A percentile compares a stretch with the other conserved stretches of the same genome.
These are phyloP conservation scores for Simmondsia chinensis DNA, from an alignment of 148 eudicot species.

Conservation along the genomic window DNA sequence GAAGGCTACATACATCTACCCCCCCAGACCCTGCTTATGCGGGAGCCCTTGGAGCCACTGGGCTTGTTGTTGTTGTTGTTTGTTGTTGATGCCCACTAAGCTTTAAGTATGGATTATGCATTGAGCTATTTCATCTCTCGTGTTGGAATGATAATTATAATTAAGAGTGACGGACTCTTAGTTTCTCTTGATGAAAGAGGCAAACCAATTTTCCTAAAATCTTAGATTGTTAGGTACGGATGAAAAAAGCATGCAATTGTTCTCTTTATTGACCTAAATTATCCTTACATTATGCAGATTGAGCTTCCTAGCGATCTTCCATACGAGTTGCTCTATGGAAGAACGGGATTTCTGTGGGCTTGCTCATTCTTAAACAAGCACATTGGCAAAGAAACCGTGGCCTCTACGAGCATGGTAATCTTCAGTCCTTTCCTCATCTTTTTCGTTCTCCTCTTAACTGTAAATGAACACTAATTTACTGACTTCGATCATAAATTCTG, in stretches of 20 bases:
- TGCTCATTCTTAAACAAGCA: constrained; percentile 69
- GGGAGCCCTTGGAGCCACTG: too few relatives aligned
- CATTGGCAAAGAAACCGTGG: constrained; percentile 51
- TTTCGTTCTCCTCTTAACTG: not conserved
- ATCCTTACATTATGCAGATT: constrained; percentile 34
- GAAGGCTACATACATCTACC: too few relatives aligned
- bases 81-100: too few relatives aligned
- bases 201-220: too few relatives aligned
- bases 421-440: not conserved
- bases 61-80: not conserved
- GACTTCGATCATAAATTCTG: not conserved
- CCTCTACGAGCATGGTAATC: constrained; percentile 42
- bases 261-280: not conserved
- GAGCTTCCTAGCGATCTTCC: constrained; percentile 58
- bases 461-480: not conserved
- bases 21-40: too few relatives aligned
- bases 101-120: too few relatives aligned
- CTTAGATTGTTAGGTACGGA: too few relatives aligned
- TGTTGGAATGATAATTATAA: too few relatives aligned
- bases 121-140: too few relatives aligned
- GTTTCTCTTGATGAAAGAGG: too few relatives aligned
- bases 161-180: too few relatives aligned
- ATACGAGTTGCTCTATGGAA: constrained; percentile 72
- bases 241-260: too few relatives aligned
- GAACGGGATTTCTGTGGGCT: constrained; percentile 88